phyloP scores from a whole-genome alignment of 2,329 filamentous ascomycete species.

The Cercospora berteroae region DNA sequence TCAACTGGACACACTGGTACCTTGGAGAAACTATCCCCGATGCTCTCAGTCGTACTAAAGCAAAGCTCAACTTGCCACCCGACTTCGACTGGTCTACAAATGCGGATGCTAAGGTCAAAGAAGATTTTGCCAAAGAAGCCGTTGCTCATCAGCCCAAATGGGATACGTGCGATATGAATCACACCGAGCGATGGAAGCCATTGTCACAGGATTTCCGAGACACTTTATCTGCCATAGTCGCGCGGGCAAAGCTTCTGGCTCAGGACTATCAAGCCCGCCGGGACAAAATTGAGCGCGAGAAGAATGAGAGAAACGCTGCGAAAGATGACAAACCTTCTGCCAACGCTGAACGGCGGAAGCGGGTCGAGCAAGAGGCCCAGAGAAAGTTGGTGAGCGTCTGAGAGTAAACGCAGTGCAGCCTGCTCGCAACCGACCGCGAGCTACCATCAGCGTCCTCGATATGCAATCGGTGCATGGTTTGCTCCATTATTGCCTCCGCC shows the following conservation, averaged over 20 bases:
- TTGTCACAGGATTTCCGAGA: not conserved
- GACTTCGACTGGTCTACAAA: not conserved
- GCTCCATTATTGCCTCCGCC: too few relatives aligned
- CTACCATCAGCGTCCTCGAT: too few relatives aligned
- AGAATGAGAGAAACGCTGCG: not conserved
- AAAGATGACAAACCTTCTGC: not conserved
- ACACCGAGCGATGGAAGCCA: not conserved
- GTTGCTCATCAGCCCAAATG: not conserved
- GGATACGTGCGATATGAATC: not conserved
- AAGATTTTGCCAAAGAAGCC: not conserved
- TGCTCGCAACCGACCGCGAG: too few relatives aligned
- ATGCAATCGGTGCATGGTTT: too few relatives aligned
- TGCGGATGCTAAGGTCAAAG: not conserved
- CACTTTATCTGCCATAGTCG: not conserved
- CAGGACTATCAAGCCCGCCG: not conserved
- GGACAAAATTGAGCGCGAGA: not conserved
- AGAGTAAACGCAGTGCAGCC: too few relatives aligned
- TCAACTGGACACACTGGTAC: not conserved
- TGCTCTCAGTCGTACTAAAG: not conserved
- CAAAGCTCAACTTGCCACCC: not conserved
- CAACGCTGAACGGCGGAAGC: not conserved
- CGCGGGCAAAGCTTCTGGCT: not conserved
- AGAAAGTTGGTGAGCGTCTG: too few relatives aligned
- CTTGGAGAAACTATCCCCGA: not conserved
- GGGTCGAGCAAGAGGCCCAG: not conserved